Evolutionary conservation across 306 rosid species (phyloP), one percentile per base, ranked within the genome.

Genomic region (Phaseolus lunatus): DNA sequence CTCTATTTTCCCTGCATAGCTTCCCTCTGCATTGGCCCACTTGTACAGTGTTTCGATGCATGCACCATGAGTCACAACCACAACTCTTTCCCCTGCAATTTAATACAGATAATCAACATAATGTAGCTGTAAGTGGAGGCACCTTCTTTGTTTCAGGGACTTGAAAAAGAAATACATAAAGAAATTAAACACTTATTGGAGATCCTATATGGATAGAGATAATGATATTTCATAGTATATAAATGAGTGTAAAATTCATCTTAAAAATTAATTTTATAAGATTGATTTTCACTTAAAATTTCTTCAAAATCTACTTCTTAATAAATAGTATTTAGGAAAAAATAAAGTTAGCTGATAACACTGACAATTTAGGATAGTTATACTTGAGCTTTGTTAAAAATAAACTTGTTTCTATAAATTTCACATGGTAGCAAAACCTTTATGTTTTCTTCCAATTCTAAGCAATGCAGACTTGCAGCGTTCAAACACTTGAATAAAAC

Each of bases 51-150:
- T 19, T 84, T 92, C 85, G 16, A 95, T 88, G 31, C 84, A 86
- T 77, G 92, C 96, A 0, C 97, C 97, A 75, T 95, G 97, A 76
- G 89, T 80, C 35, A 90, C 97, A 45, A 87, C 86, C 4, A 87
- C 84, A 16, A 90, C 84, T 85, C 91, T 73, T 53, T 90, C 83
- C 78, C 96, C 97, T 90, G 86, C 81, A 72, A 69, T 48, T 49
- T 13, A 78, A 78, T 2, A 29, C 59, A 19, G 1, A 47, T 35
- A 68, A 74, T 80, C 65, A 83, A 4, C 66, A 4, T 48, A n/a
- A n/a, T n/a, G n/a, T n/a, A n/a, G n/a, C n/a, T n/a, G n/a, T n/a
- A n/a, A n/a, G n/a, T n/a, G n/a, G n/a, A n/a, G n/a, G n/a, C n/a
- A n/a, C n/a, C n/a, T n/a, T n/a, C n/a, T n/a, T n/a, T 15, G 2